These are phyloP conservation scores for Sporothrix euskadiensis DNA, from an alignment of 2,329 filamentous ascomycete species.

Conservation along the genomic window DNA sequence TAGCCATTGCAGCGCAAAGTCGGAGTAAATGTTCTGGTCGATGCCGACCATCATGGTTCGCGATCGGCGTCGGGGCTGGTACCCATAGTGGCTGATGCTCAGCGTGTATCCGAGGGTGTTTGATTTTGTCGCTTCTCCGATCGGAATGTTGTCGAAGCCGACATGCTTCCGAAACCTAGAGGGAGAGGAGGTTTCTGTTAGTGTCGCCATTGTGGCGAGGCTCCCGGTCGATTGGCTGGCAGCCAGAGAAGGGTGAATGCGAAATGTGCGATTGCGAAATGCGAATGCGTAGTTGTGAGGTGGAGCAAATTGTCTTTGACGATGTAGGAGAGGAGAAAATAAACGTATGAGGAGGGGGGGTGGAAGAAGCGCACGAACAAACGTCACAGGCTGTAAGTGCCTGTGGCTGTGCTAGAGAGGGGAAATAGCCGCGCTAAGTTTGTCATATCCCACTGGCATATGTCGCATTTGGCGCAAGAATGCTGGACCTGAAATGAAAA, in stretches of 20 bases:
- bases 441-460: not conserved
- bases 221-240: not conserved
- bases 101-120: slow-evolving; percentile 73
- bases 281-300: not conserved
- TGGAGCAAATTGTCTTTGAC: not conserved
- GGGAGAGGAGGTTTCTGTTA: slow-evolving; percentile 43
- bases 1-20: slow-evolving; percentile 89
- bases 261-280: not conserved
- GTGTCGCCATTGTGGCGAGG: slow-evolving; percentile 43
- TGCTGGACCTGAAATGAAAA: not conserved
- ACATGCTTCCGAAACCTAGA: slow-evolving; percentile 61
- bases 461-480: not conserved
- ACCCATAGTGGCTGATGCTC: slow-evolving; percentile 83
- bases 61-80: slow-evolving; percentile 75
- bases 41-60: slow-evolving; percentile 89
- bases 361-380: slow-evolving; percentile 1
- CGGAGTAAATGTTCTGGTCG: slow-evolving; percentile 87
- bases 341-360: slow-evolving; percentile 9
- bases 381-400: slow-evolving; percentile 23
- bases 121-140: slow-evolving; percentile 59
- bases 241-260: not conserved
- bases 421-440: not conserved
- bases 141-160: slow-evolving; percentile 60
- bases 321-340: not conserved
- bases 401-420: slow-evolving; percentile 28